Evolutionary conservation across 2,329 filamentous ascomycete genomes (phyloP), one percentile per base, ranked within the genome.

Genomic region (Nemania serpens): DNA sequence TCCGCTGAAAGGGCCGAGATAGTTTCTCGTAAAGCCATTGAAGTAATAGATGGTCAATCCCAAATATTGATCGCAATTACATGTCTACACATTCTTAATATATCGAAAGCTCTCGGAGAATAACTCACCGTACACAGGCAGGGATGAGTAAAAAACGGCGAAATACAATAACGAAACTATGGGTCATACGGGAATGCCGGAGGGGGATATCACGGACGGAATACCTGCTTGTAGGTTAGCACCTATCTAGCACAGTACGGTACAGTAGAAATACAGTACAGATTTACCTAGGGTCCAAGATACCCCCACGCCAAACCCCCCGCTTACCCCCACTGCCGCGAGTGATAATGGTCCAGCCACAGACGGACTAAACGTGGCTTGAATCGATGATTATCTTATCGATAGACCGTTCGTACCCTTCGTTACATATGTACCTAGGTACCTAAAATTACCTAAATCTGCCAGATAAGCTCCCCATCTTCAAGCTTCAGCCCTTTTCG

Each of bases 1-100:
- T 62, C 62, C 62, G 56, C 43, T 18, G 55, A 62, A 64, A 57
- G 62, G 59, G 55, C 62, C 62, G 59, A 62, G 29, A 59, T 39
- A n/a, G 25, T 4, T 7, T 29, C 7, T n/a, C n/a, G n/a, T n/a
- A n/a, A 29, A 29, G 4, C 25, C 25, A 29, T 4, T 7, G 25
- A 29, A 29, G 25, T 4, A 29, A 7, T 29, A 29, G 25, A 29
- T 29, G 7, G 25, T 29, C 25, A 29, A 29, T 29, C 4, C 25
- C 25, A 7, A 29, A 29, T 29, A 29, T 29, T 29, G 25, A 29
- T 3, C 4, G 25, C 25, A 29, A 29, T 29, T 29, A 3, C 25
- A 29, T 7, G 3, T 29, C 3, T 29, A 29, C 7, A 29, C 25
- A 29, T 29, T 29, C 25, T 29, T 55, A 15, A 25, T 17, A 22